Base-by-base conservation (phyloP, 768 basidiomycete genomes). In the Leucosporidium creatinivorum region DNA sequence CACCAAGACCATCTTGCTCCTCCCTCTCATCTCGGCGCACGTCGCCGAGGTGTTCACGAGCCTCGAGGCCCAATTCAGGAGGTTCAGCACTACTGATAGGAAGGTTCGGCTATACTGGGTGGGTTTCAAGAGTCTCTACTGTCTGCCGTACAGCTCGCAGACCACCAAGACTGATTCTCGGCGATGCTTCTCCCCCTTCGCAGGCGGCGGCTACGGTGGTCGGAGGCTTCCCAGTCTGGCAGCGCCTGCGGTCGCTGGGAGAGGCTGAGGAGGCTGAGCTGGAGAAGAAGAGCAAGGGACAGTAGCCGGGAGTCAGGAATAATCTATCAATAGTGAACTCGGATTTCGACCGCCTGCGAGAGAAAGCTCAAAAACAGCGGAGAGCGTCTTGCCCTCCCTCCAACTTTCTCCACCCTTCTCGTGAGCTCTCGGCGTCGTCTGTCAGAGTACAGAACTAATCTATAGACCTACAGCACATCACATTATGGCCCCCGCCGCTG, bases 401-500 rank as follows among this genome's bases (percentile, higher is more conserved):
- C 28, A 17, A 50, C 30, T 44, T 44, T 44, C 39, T 44, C 8
- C 36, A 26, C 54, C 21, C 54, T 13, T 49, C 54, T 26, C 31
- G 2, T 44, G 39, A 44, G 39, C 39, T 44, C 39, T 44, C 15
- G 39, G 39, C 15, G 39, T 9, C 39, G 39, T 10, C 39, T 44
- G 39, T 44, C 15, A 44, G 39, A 44, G 10, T 44, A 44, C 13
- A 7, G 15, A 44, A 13, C 39, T 44, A 44, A 44, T 13, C 2
- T 15, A 9, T 17, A 13, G 15, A 6, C 8, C 39, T 44, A 13
- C 15, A 44, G 39, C 10, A 8, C 39, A 10, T 48, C 39, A 26
- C 39, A 18, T 36, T 21, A 72, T 72, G 70, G 70, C 70, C 2
- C 64, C 70, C 19, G 54, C 67, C 19, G 67, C 64, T 9, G 61